Percentiles rank a stretch among this genome's conserved stretches.
Conservation (phyloP, 805 yeast genomes). For the Scheffersomyces coipomensis region DNA sequence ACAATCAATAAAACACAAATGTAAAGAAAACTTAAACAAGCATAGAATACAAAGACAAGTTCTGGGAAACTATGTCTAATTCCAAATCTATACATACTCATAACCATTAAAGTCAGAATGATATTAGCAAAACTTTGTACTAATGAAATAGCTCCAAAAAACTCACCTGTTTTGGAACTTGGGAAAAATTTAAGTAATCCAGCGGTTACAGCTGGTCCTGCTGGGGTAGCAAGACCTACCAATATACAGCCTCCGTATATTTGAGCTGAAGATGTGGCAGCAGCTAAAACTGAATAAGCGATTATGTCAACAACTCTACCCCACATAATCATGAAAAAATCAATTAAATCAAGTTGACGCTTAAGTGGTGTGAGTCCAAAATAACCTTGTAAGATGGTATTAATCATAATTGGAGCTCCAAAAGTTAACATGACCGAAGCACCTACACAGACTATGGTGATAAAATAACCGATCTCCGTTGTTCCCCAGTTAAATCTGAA, state of each 20-base stretch:
- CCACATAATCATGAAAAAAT: constrained; percentile 33
- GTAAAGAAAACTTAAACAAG: constrained; percentile 6
- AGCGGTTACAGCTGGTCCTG: constrained; percentile 57
- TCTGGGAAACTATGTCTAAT: constrained; percentile 17
- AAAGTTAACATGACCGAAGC: constrained; percentile 46
- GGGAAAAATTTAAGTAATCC: constrained; percentile 59
- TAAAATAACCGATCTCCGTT: constrained; percentile 48
- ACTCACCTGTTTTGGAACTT: constrained; percentile 16
- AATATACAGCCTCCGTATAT: constrained; percentile 36
- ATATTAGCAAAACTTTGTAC: constrained; percentile 47
- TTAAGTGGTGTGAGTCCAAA: constrained; percentile 26
- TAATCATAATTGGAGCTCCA: constrained; percentile 45
- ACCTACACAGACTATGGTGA: constrained; percentile 41
- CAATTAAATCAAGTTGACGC: constrained; percentile 48
- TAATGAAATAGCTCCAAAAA: constrained; percentile 40
- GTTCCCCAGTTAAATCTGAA: constrained; percentile 53
- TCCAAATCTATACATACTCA: constrained; percentile 41
- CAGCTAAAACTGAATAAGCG: constrained; percentile 30
- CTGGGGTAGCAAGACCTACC: constrained; percentile 45
- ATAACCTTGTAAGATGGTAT: constrained; percentile 25
- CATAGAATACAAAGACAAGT: constrained; percentile 16
- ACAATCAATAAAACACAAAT: constrained; percentile 1
- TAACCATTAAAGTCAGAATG: constrained; percentile 46
- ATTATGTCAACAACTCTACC: constrained; percentile 36
- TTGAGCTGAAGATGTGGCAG: constrained; percentile 37